These are phyloP conservation scores for Penicillium fuscoglaucum DNA, from an alignment of 2,329 filamentous ascomycete species.

Conservation along the genomic window DNA sequence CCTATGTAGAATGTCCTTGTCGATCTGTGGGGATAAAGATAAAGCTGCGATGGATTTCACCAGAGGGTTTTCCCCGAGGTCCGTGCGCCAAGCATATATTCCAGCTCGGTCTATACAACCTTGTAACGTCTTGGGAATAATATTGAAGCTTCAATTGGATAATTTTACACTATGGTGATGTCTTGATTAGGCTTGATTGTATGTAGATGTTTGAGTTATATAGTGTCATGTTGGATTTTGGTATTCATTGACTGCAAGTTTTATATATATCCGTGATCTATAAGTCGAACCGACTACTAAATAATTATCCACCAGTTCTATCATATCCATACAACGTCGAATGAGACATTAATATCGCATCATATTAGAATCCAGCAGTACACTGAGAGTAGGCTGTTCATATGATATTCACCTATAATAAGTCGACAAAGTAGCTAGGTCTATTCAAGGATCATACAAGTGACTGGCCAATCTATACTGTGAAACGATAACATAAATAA, in stretches of 20 bases:
- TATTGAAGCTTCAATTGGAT: neutral
- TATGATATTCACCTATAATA: neutral
- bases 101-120: neutral
- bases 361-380: neutral
- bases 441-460: neutral
- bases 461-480: neutral
- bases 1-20: conserved; percentile 3
- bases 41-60: conserved; percentile 7
- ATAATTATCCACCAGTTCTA: neutral
- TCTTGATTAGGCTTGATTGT: neutral
- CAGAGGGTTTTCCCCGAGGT: conserved; percentile 4
- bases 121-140: neutral
- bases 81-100: conserved; percentile 3
- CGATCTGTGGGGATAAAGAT: conserved; percentile 14
- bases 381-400: no score
- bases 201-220: neutral
- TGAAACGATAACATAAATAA: conserved; percentile 4
- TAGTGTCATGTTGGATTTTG: neutral
- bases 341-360: no score
- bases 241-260: neutral
- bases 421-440: neutral
- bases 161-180: neutral
- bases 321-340: neutral
- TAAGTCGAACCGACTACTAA: neutral
- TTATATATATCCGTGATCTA: neutral